Evolutionary conservation across 225 moss, liverwort and hornwort genomes (phyloP).

Genomic region (Physcomitrium patens): DNA sequence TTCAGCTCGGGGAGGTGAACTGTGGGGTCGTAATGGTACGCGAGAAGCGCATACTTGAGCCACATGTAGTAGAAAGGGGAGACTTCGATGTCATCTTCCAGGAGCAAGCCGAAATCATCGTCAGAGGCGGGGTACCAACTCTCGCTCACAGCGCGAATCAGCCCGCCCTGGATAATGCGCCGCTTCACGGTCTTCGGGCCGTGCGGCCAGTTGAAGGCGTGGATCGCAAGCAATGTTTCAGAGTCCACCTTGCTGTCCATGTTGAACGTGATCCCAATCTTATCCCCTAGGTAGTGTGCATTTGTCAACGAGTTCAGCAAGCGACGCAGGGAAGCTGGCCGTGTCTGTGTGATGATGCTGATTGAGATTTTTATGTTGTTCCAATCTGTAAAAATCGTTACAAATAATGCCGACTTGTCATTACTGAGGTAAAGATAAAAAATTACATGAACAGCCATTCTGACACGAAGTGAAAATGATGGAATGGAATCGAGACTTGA

Average conservation of each 20-base stretch:
- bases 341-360: conserved; percentile 90
- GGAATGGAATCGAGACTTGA: neutral
- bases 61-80: conserved; percentile 98
- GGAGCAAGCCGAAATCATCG: conserved; percentile 82
- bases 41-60: conserved; percentile 90
- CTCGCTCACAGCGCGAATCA: conserved; percentile 95
- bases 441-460: neutral
- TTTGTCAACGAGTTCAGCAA: conserved; percentile 66
- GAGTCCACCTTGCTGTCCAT: conserved; percentile 90
- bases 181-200: conserved; percentile 71
- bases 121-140: conserved; percentile 93
- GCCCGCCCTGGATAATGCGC: conserved; percentile 87
- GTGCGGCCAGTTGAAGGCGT: conserved; percentile 78
- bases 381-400: conserved; percentile 41
- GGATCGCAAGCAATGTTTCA: conserved; percentile 59
- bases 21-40: conserved; percentile 87
- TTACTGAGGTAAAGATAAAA: no score
- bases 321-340: conserved; percentile 68
- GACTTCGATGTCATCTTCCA: conserved; percentile 98
- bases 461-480: neutral
- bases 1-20: conserved; percentile 81
- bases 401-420: no score
- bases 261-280: conserved; percentile 79
- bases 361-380: conserved; percentile 81
- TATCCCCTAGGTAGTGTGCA: conserved; percentile 87